Conservation (phyloP, 1,284 basidiomycete species). For the Sanghuangporus baumii region DNA sequence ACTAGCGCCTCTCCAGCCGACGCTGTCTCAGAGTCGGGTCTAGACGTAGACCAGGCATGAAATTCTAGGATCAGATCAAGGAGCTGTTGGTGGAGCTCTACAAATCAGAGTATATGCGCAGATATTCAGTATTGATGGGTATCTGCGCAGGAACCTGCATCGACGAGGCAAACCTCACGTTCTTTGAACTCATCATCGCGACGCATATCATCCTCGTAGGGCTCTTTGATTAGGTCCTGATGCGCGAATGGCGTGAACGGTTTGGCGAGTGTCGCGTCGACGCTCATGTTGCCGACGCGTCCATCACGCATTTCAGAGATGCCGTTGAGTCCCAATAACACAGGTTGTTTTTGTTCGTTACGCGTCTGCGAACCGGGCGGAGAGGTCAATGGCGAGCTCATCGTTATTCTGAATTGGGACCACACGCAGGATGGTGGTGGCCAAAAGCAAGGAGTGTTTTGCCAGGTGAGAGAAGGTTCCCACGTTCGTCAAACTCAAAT, state of each 20-base stretch:
- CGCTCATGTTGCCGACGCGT: background rate
- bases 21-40: conserved; percentile 13
- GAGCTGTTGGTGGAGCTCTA: conserved; percentile 16
- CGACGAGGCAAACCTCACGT: conserved; percentile 23
- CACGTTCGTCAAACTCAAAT: background rate
- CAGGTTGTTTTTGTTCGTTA: background rate
- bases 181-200: conserved; percentile 26
- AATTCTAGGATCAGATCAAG: conserved; percentile 15
- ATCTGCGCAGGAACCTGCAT: background rate
- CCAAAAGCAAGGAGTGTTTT: background rate
- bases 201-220: conserved; percentile 7
- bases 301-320: background rate
- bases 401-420: background rate
- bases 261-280: conserved; percentile 4
- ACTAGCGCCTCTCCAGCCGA: conserved; percentile 20
- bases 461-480: background rate
- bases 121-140: conserved; percentile 5
- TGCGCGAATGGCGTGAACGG: conserved; percentile 11
- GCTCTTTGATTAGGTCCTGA: conserved; percentile 4
- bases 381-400: background rate
- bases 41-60: conserved; percentile 15
- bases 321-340: background rate
- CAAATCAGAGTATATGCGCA: conserved; percentile 2
- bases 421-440: background rate
- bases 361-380: background rate